Percentiles rank a stretch among this genome's conserved stretches.
phyloP scores from a whole-genome alignment of 352 stramenopile species.

The Pythium dissimile region DNA sequence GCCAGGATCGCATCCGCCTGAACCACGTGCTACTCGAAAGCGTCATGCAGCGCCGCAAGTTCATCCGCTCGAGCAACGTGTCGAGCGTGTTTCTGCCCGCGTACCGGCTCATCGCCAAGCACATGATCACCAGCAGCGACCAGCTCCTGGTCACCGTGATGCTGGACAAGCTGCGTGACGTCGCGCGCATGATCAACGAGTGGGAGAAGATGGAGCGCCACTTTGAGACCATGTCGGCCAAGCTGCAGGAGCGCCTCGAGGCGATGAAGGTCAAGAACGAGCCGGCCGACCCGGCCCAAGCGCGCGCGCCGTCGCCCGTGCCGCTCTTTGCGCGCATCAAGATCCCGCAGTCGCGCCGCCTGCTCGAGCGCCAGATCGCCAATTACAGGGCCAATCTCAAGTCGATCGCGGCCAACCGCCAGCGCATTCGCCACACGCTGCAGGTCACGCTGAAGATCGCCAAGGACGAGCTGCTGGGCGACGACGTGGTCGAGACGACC shows the following conservation, averaged over 20 bases:
- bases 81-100: constrained; percentile 62
- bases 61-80: constrained; percentile 60
- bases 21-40: constrained; percentile 62
- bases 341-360: constrained; percentile 56
- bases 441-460: constrained; percentile 55
- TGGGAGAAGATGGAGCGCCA: constrained; percentile 73
- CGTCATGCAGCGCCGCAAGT: constrained; percentile 58
- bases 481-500: constrained; percentile 49
- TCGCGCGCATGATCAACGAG: constrained; percentile 60
- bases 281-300: constrained; percentile 10
- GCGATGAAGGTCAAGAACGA: constrained; percentile 32
- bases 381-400: constrained; percentile 63
- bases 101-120: constrained; percentile 60
- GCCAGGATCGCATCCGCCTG: constrained; percentile 49
- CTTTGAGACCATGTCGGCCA: constrained; percentile 62
- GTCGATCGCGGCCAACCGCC: constrained; percentile 43
- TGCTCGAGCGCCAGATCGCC: constrained; percentile 68
- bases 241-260: constrained; percentile 37
- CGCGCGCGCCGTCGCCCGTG: constrained; percentile 20
- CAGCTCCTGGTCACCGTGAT: constrained; percentile 71
- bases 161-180: constrained; percentile 60
- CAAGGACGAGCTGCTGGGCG: constrained; percentile 51
- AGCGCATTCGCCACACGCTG: constrained; percentile 45
- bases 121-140: constrained; percentile 68
- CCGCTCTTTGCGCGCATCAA: constrained; percentile 51